Percentiles rank a stretch among this genome's conserved stretches.
Evolutionary conservation across 345 rosid species (phyloP).

Genomic region (Citrus cavaleriei): DNA sequence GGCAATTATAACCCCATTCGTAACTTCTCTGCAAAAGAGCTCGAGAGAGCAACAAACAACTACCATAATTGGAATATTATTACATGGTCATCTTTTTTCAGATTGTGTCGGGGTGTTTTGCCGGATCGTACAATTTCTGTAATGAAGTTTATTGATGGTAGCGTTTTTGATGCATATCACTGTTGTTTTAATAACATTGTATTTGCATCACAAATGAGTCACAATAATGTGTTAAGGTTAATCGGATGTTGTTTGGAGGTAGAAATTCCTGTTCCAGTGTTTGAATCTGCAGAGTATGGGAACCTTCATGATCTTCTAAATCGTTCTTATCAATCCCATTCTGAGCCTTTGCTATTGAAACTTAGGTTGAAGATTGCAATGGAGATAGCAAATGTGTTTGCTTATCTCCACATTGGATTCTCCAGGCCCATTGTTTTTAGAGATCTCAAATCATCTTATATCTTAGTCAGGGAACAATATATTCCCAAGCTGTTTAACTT

Average conservation of each 20-base stretch:
- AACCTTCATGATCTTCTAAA: conserved; percentile 2
- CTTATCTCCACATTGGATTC: not conserved
- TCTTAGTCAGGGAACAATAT: not conserved
- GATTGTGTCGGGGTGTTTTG: not conserved
- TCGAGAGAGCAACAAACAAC: conserved; percentile 11
- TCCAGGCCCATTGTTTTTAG: conserved; percentile 17
- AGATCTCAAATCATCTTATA: not conserved
- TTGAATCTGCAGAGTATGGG: not conserved
- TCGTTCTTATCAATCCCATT: not conserved
- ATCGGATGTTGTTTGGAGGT: conserved; percentile 26
- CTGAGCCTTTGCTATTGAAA: conserved; percentile 15
- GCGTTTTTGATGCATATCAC: not conserved
- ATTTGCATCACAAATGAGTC: conserved; percentile 18
- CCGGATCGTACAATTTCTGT: conserved; percentile 7
- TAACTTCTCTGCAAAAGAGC: conserved; percentile 10
- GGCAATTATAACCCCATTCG: not conserved
- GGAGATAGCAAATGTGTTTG: conserved; percentile 16
- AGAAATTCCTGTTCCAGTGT: not conserved
- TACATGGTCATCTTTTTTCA: too few species aligned
- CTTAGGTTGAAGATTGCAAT: conserved; percentile 19
- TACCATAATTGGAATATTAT: not conserved
- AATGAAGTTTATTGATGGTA: not conserved
- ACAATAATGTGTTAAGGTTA: conserved; percentile 13
- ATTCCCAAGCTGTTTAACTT: conserved; percentile 18
- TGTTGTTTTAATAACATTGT: conserved; percentile 5